Evolutionary conservation across 139 green algal species (phyloP).

Genomic region (Chlorella sp.): DNA sequence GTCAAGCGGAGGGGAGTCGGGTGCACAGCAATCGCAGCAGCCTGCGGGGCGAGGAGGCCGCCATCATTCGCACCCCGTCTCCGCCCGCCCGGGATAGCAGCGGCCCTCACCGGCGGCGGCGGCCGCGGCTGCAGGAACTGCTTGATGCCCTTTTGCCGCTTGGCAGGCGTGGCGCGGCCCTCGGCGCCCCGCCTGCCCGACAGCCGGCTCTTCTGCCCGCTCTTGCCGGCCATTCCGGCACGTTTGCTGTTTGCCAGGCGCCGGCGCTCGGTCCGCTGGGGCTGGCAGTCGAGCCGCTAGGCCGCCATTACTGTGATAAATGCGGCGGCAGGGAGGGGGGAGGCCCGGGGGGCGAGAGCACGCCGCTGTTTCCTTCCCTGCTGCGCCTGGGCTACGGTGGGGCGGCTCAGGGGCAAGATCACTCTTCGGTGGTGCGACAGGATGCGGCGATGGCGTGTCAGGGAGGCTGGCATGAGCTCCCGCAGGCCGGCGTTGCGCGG

Average conservation of each 20-base stretch:
- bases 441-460: background rate
- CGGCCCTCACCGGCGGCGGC: background rate
- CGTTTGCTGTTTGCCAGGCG: background rate
- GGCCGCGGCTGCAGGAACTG: slow-evolving; percentile 15
- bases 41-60: no score
- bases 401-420: no score
- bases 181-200: background rate
- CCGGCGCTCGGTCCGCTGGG: background rate
- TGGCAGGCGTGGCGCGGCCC: slow-evolving; percentile 11
- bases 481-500: background rate
- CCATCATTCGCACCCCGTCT: background rate
- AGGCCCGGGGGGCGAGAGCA: no score
- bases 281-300: background rate
- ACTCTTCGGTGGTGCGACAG: no score
- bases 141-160: slow-evolving; percentile 8
- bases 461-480: no score
- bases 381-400: no score
- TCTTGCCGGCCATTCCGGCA: background rate
- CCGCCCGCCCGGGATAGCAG: background rate
- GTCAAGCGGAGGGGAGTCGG: background rate
- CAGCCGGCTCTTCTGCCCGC: slow-evolving; percentile 8
- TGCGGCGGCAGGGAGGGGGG: background rate
- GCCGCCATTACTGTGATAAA: background rate
- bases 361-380: no score
- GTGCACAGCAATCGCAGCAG: background rate